phyloP scores from a whole-genome alignment of 208 protist species.

The Naegleria gruberi region DNA sequence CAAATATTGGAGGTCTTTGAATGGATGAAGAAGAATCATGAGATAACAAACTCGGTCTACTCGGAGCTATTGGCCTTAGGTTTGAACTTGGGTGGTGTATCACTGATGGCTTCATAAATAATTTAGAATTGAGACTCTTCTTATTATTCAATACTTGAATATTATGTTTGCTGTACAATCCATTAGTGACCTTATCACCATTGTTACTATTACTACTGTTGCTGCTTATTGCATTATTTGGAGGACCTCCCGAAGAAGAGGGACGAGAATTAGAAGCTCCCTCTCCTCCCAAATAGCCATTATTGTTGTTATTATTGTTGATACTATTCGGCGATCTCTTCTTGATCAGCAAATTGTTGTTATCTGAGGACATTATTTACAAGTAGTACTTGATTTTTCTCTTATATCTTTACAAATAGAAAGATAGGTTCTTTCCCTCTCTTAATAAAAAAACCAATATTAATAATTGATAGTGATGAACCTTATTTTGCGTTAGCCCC shows the following conservation, averaged over 20 bases:
- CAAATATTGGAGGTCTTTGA: neutral
- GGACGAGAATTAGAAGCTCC: too few species aligned
- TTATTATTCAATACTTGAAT: neutral
- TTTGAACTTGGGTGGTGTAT: neutral
- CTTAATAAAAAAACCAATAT: too few species aligned
- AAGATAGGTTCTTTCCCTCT: too few species aligned
- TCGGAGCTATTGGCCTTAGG: too few species aligned
- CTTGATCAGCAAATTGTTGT: neutral
- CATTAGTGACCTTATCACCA: too few species aligned
- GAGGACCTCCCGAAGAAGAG: neutral
- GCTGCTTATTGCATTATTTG: neutral
- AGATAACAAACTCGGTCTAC: neutral
- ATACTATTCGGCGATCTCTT: neutral
- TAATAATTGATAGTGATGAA: too few species aligned
- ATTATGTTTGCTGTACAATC: neutral
- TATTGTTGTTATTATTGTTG: neutral
- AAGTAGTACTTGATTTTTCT: too few species aligned
- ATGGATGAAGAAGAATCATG: neutral
- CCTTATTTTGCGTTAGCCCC: too few species aligned
- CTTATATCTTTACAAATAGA: too few species aligned
- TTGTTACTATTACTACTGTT: too few species aligned
- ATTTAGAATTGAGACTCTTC: neutral
- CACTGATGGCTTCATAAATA: neutral
- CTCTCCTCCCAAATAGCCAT: too few species aligned
- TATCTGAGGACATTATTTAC: too few species aligned